A percentile compares a stretch with the other conserved stretches of the same genome.
Evolutionary conservation across 495 filamentous ascomycete genomes (phyloP).

Genomic region (Coniosporium apollinis): DNA sequence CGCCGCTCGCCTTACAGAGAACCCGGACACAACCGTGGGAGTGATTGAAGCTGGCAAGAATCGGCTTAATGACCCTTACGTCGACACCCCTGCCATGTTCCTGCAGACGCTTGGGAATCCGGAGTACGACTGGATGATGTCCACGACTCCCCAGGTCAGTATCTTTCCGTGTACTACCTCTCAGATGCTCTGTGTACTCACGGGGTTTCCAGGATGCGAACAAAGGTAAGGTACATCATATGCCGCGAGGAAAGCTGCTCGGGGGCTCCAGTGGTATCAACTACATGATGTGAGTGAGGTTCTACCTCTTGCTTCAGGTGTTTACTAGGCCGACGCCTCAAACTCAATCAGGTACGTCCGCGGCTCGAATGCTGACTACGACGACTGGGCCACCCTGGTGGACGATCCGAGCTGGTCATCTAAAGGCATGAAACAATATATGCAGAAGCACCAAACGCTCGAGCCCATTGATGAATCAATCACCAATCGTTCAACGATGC

Average conservation of each 20-base stretch:
- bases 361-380: conserved; percentile 10
- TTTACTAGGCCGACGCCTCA: no score
- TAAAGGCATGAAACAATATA: conserved; percentile 10
- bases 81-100: neutral
- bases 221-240: conserved; percentile 14
- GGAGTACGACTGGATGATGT: conserved; percentile 30
- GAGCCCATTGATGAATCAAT: conserved; percentile 6
- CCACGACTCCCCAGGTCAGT: conserved; percentile 22
- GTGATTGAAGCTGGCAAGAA: conserved; percentile 14
- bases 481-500: no score
- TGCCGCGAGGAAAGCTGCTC: conserved; percentile 25
- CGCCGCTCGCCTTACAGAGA: conserved; percentile 12
- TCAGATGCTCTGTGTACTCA: no score
- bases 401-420: conserved; percentile 1
- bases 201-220: no score
- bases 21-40: conserved; percentile 11
- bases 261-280: conserved; percentile 26
- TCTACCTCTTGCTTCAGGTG: no score
- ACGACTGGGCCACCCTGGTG: conserved; percentile 13
- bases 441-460: conserved; percentile 12
- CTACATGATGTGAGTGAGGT: no score
- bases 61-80: conserved; percentile 6
- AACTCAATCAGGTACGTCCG: no score
- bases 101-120: neutral
- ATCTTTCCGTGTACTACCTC: no score